phyloP scores from a whole-genome alignment of 768 basidiomycete species.

The Serendipita indica region DNA sequence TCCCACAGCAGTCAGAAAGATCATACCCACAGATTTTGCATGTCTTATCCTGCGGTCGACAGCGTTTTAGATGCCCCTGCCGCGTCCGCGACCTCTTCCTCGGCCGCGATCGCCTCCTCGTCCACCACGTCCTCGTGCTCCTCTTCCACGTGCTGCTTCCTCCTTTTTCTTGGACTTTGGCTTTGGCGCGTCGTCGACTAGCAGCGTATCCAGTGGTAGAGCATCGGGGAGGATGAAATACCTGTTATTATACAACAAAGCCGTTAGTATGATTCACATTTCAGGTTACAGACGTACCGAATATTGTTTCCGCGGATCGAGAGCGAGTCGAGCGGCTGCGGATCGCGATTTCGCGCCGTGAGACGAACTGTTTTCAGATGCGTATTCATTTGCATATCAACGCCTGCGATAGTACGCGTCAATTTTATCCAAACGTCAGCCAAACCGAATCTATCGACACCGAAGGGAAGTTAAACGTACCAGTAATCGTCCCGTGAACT shows the following conservation, averaged over 20 bases:
- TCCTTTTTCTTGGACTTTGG: conserved; percentile 81
- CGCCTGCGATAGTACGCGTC: no score
- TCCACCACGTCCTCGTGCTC: conserved; percentile 34
- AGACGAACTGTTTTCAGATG: conserved; percentile 96
- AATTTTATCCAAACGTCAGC: neutral
- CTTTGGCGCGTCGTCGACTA: conserved; percentile 96
- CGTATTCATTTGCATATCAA: conserved; percentile 99
- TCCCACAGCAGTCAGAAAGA: no score
- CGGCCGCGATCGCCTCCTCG: conserved; percentile 36
- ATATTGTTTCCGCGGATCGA: conserved; percentile 96
- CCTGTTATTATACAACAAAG: neutral
- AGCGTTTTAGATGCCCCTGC: conserved; percentile 25
- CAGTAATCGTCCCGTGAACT: conserved; percentile 93
- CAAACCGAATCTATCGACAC: neutral
- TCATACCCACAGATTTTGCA: no score
- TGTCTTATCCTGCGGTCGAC: no score
- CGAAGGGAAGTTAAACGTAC: conserved; percentile 30
- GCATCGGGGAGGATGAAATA: conserved; percentile 98
- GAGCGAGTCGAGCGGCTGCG: conserved; percentile 70
- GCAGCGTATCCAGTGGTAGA: conserved; percentile 84
- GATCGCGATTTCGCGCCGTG: conserved; percentile 82
- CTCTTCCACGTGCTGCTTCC: conserved; percentile 47
- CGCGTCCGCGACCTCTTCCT: conserved; percentile 38
- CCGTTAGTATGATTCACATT: no score
- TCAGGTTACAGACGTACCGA: no score